Percentiles rank a stretch among this genome's conserved stretches.
Conservation (phyloP, 2,329 filamentous ascomycete species). For the Botrytis byssoidea region DNA sequence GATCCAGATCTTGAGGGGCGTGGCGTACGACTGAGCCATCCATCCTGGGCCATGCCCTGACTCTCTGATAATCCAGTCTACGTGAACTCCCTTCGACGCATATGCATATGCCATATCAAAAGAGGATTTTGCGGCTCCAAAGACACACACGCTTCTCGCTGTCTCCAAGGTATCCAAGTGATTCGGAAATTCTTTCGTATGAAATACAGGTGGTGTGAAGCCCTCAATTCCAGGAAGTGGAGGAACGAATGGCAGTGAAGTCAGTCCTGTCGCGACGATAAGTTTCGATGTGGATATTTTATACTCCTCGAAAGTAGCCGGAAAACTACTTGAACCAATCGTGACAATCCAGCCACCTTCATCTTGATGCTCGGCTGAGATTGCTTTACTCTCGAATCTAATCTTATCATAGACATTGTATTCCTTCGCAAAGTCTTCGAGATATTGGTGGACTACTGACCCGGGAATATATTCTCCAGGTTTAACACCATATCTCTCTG, state of each 20-base stretch:
- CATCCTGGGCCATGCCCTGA: constrained; percentile 58
- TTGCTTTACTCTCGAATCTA: constrained; percentile 51
- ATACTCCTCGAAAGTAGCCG: constrained; percentile 21
- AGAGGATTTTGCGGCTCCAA: constrained; percentile 63
- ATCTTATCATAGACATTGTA: constrained; percentile 51
- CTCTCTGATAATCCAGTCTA: constrained; percentile 59
- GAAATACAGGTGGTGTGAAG: constrained; percentile 51
- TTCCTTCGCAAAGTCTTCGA: constrained; percentile 53
- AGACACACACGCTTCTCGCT: constrained; percentile 50
- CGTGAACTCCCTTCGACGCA: constrained; percentile 53
- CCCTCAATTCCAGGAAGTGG: constrained; percentile 47
- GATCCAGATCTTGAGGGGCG: constrained; percentile 64
- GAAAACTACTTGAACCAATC: constrained; percentile 12
- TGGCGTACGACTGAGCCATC: constrained; percentile 61
- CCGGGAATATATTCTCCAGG: constrained; percentile 59
- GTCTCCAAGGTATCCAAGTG: constrained; percentile 44
- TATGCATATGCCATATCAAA: constrained; percentile 65
- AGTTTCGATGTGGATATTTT: constrained; percentile 46
- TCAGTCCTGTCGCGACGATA: constrained; percentile 56
- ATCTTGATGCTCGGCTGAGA: constrained; percentile 44
- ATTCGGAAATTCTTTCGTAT: constrained; percentile 48
- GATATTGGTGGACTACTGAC: constrained; percentile 53
- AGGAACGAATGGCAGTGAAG: constrained; percentile 50
- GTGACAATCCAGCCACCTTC: constrained; percentile 47
- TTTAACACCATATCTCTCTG: constrained; percentile 50